Evolutionary conservation across 306 rosid genomes (phyloP), one percentile per base, ranked within the genome.

Genomic region (Vigna radiata): DNA sequence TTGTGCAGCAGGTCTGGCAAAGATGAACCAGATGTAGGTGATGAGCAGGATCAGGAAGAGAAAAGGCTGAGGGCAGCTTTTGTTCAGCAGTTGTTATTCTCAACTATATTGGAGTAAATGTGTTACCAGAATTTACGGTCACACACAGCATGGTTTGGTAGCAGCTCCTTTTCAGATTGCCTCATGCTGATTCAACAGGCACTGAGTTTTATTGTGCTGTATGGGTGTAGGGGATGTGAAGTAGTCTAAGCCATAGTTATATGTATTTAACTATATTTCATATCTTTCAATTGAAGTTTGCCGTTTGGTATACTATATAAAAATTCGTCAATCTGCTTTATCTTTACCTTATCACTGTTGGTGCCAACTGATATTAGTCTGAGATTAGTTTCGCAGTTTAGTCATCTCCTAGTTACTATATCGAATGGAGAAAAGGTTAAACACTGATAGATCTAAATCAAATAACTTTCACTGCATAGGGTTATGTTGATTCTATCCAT

Each of bases 31-130:
- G 73, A 76, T 76, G 79, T 70, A 64, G 84, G 48, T 54, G 86
- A 75, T 67, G 85, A 79, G 60, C 77, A 77, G 86, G 89, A 92
- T 77, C 80, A 54, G 27, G 87, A 79, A 83, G 97, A 91, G 91
- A 86, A 48, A 76, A 83, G 74, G 83, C 76, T 79, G 77, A 89
- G 83, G 79, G 96, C 93, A 13, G 74, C 81, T 44, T 96, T 92
- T 47, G 94, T 83, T 83, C 97, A 89, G 68, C 79, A 85, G 68
- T 67, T 96, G 87, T 65, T 87, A 15, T 61, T 69, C 56, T 96
- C 99, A 53, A 92, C 91, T 76, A 87, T 96, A 53, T 86, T 90
- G 67, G 80, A 67, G 66, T 85, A 73, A 49, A 54, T 67, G 31
- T 63, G 72, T 55, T 76, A 3, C 5, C 60, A 65, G 63, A 76